Conservation (phyloP, 768 basidiomycete genomes). For the Pleurotus giganteus region DNA sequence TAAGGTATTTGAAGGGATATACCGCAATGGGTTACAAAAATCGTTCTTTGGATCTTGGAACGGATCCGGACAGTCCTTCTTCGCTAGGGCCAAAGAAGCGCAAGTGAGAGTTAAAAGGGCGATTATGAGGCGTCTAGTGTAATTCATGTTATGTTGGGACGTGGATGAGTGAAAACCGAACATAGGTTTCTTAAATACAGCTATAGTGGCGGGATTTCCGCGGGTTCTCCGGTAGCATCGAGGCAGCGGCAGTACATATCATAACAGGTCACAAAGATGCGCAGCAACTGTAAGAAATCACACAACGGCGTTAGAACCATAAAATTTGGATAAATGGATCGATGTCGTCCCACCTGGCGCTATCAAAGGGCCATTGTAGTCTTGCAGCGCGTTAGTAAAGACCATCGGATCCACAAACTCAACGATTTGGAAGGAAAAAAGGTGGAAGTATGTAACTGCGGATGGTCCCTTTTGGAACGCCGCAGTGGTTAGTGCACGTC, state of each 20-base stretch:
- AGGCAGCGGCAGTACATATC: not conserved
- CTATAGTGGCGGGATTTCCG: not conserved
- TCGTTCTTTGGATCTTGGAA: conserved; percentile 37
- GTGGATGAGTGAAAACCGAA: not conserved
- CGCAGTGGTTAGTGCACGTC: too few species aligned
- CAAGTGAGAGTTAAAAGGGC: not conserved
- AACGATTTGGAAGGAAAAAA: too few species aligned
- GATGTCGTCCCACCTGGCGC: too few species aligned
- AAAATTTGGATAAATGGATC: too few species aligned
- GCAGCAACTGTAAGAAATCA: not conserved
- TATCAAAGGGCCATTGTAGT: too few species aligned
- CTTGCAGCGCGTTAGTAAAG: too few species aligned
- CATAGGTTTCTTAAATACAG: not conserved
- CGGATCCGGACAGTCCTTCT: conserved; percentile 17
- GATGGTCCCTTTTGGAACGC: too few species aligned
- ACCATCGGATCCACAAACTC: too few species aligned
- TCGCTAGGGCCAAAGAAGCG: not conserved
- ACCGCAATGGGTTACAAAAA: conserved; percentile 36
- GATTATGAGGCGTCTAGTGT: not conserved
- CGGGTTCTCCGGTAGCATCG: not conserved
- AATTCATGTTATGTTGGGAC: not conserved
- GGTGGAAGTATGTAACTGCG: too few species aligned
- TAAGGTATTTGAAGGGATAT: conserved; percentile 38
- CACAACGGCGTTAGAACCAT: too few species aligned
- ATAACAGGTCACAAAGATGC: not conserved